Base-by-base conservation (phyloP, 345 rosid genomes). In the Populus nigra region DNA sequence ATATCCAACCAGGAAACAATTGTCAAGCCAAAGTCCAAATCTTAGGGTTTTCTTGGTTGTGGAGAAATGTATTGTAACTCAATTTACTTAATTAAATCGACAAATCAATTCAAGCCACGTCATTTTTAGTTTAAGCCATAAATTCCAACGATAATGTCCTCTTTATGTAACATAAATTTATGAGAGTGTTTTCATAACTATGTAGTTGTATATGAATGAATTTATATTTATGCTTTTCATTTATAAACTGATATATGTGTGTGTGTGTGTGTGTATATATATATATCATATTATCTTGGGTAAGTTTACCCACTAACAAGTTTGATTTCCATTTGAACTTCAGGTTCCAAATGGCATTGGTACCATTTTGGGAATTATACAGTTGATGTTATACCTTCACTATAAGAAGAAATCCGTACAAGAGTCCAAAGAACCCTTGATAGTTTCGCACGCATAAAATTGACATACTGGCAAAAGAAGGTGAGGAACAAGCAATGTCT, bases 321-420 rank as follows among this genome's bases (percentile, higher is more conserved):
- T 71, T 31, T 69, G 41, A 43, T 62, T 79, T 71, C 31, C 63
- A 33, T 78, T 72, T 13, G 29, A 75, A 59, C 73, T 76, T 82
- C 95, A 94, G 98, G 82, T 87, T 63, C 98, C 98, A 36, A 94
- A 94, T 73, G 95, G 95, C 25, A 85, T 94, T 25, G 98, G 98
- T 75, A 78, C 93, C 22, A 29, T 90, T 80, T 79, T 94, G 88
- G 97, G 97, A 68, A 83, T 89, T 73, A 85, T 87, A 33, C 98
- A 93, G 77, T 81, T 94, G 76, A 78, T 22, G 9, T 86, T 94
- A 85, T 93, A 90, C 82, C 89, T 76, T 78, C 73, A 91, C 86
- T 92, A 84, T 75, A 88, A 85, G 68, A 76, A 31, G 38, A 78
- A 59, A 25, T 86, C 87, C 13, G 4, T 41, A 25, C 86, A 79